Percentiles rank a stretch among this genome's conserved stretches.
phyloP scores from a whole-genome alignment of 768 basidiomycete genomes.

The Rhodotorula babjevae region DNA sequence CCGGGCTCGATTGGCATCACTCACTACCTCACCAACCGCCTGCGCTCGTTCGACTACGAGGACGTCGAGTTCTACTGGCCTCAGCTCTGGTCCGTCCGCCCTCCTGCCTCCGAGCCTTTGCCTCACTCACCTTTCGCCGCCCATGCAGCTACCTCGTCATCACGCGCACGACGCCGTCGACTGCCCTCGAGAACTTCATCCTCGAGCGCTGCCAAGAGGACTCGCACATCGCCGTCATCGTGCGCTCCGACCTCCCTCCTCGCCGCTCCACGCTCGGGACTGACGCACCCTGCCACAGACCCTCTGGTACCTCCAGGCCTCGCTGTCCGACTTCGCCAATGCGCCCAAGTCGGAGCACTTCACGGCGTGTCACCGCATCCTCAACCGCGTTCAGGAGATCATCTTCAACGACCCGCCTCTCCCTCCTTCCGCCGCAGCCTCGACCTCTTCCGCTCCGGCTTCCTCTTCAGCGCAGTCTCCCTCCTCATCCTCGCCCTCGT shows the following conservation, averaged over 20 bases:
- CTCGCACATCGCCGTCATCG: conserved; percentile 91
- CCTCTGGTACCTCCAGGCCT: conserved; percentile 97
- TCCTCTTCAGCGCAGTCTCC: too few species aligned
- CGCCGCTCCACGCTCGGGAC: background rate
- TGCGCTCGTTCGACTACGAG: conserved; percentile 49
- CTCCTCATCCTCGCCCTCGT: conserved; percentile 50
- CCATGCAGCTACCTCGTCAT: conserved; percentile 77
- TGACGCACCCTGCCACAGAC: conserved; percentile 55
- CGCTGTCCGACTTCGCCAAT: conserved; percentile 69
- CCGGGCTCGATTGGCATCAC: conserved; percentile 51
- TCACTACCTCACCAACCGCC: conserved; percentile 51
- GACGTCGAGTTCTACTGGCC: conserved; percentile 55
- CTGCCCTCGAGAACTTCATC: conserved; percentile 90
- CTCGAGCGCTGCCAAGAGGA: conserved; percentile 81
- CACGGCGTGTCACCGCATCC: conserved; percentile 80
- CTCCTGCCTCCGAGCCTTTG: background rate
- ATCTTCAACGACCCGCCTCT: conserved; percentile 83
- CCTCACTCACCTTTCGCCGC: background rate
- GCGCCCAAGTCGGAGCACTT: conserved; percentile 55
- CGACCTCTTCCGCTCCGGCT: conserved; percentile 47
- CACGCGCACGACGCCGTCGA: conserved; percentile 82
- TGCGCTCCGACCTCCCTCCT: conserved; percentile 49
- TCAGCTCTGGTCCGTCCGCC: conserved; percentile 49
- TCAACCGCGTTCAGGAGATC: conserved; percentile 90
- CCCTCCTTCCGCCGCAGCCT: conserved; percentile 43